Conservation (phyloP, 768 basidiomycete genomes). For the Calocera viscosa region DNA sequence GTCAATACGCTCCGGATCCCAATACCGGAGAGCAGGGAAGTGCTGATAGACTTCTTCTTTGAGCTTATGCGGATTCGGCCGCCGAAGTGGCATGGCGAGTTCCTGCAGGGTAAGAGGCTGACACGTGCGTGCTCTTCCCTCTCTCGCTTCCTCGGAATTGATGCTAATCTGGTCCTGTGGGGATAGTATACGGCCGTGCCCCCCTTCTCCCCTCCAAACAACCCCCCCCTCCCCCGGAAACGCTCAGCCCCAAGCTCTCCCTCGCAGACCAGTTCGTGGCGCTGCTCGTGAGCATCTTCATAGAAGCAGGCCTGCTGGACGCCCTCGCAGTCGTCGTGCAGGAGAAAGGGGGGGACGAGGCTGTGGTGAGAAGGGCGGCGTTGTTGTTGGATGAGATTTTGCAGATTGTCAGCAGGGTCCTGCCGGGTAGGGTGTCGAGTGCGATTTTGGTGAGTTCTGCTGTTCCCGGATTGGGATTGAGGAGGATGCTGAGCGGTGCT, state of each 20-base stretch:
- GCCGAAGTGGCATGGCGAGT: constrained; percentile 86
- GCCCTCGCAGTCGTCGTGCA: constrained; percentile 76
- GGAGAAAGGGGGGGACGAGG: constrained; percentile 32
- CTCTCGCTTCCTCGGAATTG: constrained; percentile 4
- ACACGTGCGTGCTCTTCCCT: constrained; percentile 47
- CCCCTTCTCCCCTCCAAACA: background rate
- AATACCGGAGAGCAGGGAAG: constrained; percentile 74
- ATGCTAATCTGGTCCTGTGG: constrained; percentile 33
- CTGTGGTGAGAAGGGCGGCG: constrained; percentile 70
- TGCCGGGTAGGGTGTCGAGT: constrained; percentile 72
- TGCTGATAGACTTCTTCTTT: constrained; percentile 88
- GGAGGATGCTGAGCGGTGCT: constrained; percentile 1
- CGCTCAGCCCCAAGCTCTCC: constrained; percentile 38
- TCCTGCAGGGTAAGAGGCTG: constrained; percentile 74
- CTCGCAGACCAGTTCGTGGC: constrained; percentile 89
- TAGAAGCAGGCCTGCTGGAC: constrained; percentile 78
- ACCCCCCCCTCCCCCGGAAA: background rate
- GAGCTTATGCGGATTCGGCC: constrained; percentile 83
- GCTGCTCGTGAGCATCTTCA: constrained; percentile 68
- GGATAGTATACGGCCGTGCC: constrained; percentile 16
- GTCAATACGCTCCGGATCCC: constrained; percentile 81
- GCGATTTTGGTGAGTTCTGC: constrained; percentile 56
- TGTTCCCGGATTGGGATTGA: background rate
- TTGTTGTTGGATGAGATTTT: constrained; percentile 83
- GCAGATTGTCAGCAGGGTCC: constrained; percentile 71